Conservation (phyloP, 2,329 filamentous ascomycete genomes). For the Sarocladiaceae sp. region DNA sequence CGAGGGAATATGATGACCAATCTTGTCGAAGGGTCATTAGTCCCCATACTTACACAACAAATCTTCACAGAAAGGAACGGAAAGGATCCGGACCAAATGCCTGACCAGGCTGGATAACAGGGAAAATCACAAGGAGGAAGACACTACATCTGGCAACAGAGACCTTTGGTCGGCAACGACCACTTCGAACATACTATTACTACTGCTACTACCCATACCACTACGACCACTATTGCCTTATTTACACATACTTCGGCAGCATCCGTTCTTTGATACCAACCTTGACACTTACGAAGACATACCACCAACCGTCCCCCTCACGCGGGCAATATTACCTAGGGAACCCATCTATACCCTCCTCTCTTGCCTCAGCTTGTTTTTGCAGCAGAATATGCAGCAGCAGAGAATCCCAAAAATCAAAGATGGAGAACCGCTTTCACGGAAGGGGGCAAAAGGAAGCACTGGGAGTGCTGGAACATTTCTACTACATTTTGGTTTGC, state of each 20-base stretch:
- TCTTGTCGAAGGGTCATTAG: neutral
- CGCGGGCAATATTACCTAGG: neutral
- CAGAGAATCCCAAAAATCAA: too few relatives aligned
- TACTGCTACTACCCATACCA: neutral
- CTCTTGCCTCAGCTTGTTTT: too few relatives aligned
- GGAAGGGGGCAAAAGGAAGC: neutral
- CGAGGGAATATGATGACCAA: neutral
- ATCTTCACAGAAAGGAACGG: neutral
- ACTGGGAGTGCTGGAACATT: neutral
- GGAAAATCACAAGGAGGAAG: neutral
- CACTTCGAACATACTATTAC: conserved; percentile 4
- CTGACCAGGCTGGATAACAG: neutral
- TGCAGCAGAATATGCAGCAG: too few relatives aligned
- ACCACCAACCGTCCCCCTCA: neutral
- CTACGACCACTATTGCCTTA: neutral
- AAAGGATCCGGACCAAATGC: neutral
- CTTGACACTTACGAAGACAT: neutral
- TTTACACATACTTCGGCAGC: too few relatives aligned
- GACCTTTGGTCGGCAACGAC: conserved; percentile 7
- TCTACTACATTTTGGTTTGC: neutral
- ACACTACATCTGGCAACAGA: conserved; percentile 10
- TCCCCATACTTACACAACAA: neutral
- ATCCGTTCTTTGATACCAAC: neutral
- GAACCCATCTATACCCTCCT: neutral
- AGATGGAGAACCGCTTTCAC: neutral